phyloP scores from a whole-genome alignment of 352 stramenopile genomes.

The Elongisporangium prolatum region DNA sequence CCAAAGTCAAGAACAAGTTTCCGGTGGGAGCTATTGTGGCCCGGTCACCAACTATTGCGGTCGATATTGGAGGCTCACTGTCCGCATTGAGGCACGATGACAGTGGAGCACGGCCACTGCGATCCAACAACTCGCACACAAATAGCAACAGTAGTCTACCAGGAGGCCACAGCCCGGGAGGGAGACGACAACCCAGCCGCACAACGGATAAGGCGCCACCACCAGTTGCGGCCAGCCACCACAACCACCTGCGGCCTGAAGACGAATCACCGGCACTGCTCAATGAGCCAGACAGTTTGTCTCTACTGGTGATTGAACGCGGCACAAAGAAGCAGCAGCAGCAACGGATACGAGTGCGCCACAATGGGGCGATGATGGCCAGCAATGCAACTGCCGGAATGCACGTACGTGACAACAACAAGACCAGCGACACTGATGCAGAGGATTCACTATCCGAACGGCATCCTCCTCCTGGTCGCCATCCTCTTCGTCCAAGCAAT shows the following conservation, averaged over 20 bases:
- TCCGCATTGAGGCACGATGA: constrained; percentile 6
- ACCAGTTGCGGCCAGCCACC: constrained; percentile 3
- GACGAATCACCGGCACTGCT: not conserved
- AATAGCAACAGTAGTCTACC: constrained; percentile 8
- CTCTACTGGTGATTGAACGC: constrained; percentile 17
- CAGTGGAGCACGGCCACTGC: constrained; percentile 3
- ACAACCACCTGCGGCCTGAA: not conserved
- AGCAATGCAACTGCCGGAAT: not conserved
- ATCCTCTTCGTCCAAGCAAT: not conserved
- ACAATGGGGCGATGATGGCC: not conserved
- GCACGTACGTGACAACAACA: constrained; percentile 5
- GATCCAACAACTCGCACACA: constrained; percentile 12
- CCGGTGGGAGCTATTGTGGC: not conserved
- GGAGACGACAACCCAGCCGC: not conserved
- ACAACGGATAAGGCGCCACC: constrained; percentile 2
- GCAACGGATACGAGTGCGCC: not conserved
- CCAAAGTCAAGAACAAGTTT: constrained; percentile 34
- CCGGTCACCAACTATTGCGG: constrained; percentile 3
- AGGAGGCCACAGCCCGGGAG: constrained; percentile 3
- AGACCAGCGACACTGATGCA: constrained; percentile 4
- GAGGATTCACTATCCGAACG: constrained; percentile 7
- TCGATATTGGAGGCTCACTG: not conserved
- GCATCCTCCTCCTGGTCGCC: constrained; percentile 5
- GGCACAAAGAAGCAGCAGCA: not conserved
- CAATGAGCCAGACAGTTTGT: constrained; percentile 24